phyloP scores from a whole-genome alignment of 1,284 basidiomycete species.

The Trichosporon sp. region DNA sequence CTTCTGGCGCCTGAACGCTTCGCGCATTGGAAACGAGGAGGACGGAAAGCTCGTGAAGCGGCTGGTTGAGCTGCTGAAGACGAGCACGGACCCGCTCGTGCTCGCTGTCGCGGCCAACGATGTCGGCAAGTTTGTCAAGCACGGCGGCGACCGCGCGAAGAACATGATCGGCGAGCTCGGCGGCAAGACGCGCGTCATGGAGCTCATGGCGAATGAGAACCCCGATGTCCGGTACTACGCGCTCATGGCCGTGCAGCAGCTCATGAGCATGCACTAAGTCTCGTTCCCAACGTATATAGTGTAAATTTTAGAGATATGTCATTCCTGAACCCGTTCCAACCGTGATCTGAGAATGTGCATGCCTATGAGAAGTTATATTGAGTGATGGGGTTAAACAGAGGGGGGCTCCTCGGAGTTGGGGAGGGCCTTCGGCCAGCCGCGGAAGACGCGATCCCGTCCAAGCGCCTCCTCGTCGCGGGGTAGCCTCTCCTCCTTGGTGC shows the following conservation, averaged over 20 bases:
- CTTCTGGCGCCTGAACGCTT: slow-evolving; percentile 96
- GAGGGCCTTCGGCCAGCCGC: slow-evolving; percentile 49
- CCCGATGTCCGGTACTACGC: slow-evolving; percentile 90
- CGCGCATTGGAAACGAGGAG: slow-evolving; percentile 81
- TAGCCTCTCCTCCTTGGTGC: slow-evolving; percentile 74
- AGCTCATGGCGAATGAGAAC: slow-evolving; percentile 86
- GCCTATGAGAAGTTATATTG: slow-evolving; percentile 17
- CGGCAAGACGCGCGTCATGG: slow-evolving; percentile 89
- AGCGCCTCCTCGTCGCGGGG: slow-evolving; percentile 72
- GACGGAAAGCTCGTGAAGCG: slow-evolving; percentile 79
- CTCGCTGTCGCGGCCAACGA: slow-evolving; percentile 89
- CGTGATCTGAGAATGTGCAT: slow-evolving; percentile 11
- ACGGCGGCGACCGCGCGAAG: slow-evolving; percentile 79
- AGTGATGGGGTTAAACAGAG: background rate
- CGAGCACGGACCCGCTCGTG: slow-evolving; percentile 72
- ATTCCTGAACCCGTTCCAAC: background rate
- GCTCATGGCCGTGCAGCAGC: slow-evolving; percentile 62
- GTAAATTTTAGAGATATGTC: slow-evolving; percentile 22
- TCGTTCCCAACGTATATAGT: slow-evolving; percentile 19
- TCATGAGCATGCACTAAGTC: slow-evolving; percentile 52
- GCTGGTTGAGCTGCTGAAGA: slow-evolving; percentile 70
- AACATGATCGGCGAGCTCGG: slow-evolving; percentile 82
- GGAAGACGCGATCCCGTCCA: slow-evolving; percentile 61
- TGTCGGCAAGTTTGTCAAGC: slow-evolving; percentile 89
- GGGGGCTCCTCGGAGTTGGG: background rate